Percentiles rank a stretch among this genome's conserved stretches.
These are phyloP conservation scores for Cercospora zeina DNA, from an alignment of 2,329 filamentous ascomycete genomes.

Conservation along the genomic window DNA sequence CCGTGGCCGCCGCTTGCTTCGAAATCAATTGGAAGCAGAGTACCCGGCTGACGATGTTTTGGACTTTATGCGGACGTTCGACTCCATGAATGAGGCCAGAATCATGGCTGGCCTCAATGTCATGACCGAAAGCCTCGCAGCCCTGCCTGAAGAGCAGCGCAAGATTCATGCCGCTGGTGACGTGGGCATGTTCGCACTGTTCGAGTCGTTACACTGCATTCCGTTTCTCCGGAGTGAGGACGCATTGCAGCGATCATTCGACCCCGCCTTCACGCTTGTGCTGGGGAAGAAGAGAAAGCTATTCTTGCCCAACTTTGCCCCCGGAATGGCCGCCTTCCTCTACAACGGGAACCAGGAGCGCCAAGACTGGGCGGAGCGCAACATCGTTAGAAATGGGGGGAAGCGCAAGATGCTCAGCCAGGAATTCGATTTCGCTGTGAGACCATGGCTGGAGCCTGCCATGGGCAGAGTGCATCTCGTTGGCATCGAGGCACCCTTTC, in stretches of 20 bases:
- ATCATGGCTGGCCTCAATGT: slow-evolving; percentile 48
- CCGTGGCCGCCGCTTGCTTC: slow-evolving; percentile 46
- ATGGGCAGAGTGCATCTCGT: slow-evolving; percentile 63
- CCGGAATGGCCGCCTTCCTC: slow-evolving; percentile 80
- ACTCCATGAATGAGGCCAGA: slow-evolving; percentile 48
- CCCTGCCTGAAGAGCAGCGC: slow-evolving; percentile 53
- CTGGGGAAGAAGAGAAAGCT: slow-evolving; percentile 72
- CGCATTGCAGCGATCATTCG: slow-evolving; percentile 63
- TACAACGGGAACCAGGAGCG: slow-evolving; percentile 70
- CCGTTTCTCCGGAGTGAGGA: slow-evolving; percentile 65
- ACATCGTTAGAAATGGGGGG: slow-evolving; percentile 62
- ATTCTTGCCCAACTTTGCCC: slow-evolving; percentile 72
- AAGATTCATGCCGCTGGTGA: slow-evolving; percentile 54
- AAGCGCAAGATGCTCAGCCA: slow-evolving; percentile 63
- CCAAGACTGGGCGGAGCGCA: slow-evolving; percentile 65
- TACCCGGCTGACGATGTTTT: slow-evolving; percentile 50
- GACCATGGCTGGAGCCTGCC: slow-evolving; percentile 67
- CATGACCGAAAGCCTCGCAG: slow-evolving; percentile 45
- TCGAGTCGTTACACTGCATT: slow-evolving; percentile 84
- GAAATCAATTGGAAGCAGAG: slow-evolving; percentile 44
- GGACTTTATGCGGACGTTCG: slow-evolving; percentile 47
- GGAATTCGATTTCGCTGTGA: slow-evolving; percentile 86
- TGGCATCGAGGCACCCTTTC: slow-evolving; percentile 53
- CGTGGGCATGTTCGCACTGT: slow-evolving; percentile 73
- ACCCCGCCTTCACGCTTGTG: slow-evolving; percentile 77